These are phyloP conservation scores for Termitomyces sp. DNA, from an alignment of 768 basidiomycete genomes.

Conservation along the genomic window DNA sequence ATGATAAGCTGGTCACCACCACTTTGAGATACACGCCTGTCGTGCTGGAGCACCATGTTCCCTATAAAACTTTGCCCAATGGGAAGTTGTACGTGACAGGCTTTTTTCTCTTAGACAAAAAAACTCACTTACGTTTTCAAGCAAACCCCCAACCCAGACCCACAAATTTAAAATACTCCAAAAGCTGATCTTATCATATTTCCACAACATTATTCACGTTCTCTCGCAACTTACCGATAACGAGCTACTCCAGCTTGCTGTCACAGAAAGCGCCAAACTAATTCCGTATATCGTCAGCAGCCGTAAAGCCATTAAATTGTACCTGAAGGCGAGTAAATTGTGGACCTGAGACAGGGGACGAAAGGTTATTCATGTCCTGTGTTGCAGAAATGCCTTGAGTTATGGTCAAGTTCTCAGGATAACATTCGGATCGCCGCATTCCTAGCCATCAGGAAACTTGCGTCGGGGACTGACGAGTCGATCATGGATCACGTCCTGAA, in stretches of 20 bases:
- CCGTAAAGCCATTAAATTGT: conserved; percentile 80
- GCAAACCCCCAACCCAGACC: conserved; percentile 83
- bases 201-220: conserved; percentile 81
- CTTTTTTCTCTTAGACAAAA: background rate
- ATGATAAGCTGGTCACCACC: conserved; percentile 88
- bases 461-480: conserved; percentile 72
- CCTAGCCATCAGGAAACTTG: conserved; percentile 78
- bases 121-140: conserved; percentile 28
- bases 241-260: conserved; percentile 63
- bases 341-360: background rate
- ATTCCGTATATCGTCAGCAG: conserved; percentile 85
- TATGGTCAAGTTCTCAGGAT: conserved; percentile 85
- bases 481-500: conserved; percentile 86
- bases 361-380: conserved; percentile 4
- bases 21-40: conserved; percentile 89
- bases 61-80: conserved; percentile 76
- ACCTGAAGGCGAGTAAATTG: conserved; percentile 65
- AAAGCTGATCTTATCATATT: conserved; percentile 86
- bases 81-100: conserved; percentile 76
- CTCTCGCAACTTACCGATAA: conserved; percentile 73
- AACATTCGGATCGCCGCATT: conserved; percentile 82
- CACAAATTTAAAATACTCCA: conserved; percentile 81
- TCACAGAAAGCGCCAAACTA: conserved; percentile 85
- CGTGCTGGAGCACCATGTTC: conserved; percentile 82
- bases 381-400: conserved; percentile 71